Conservation (phyloP, 495 filamentous ascomycete genomes). For the Tuber calosporum region DNA sequence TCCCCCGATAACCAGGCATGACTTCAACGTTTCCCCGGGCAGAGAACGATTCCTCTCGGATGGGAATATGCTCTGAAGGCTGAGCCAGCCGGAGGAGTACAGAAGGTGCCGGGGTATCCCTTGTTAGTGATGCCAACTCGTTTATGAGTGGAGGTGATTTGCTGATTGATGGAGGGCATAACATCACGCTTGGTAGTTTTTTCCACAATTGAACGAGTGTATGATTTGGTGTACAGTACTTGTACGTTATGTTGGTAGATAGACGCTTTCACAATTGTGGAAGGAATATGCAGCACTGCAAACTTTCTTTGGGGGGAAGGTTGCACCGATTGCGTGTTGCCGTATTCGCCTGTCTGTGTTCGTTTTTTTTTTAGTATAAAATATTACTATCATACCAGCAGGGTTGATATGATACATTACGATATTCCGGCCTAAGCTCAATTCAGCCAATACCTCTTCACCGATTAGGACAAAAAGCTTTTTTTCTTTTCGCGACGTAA, state of each 20-base stretch:
- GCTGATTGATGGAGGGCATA: slow-evolving; percentile 74
- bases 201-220: neutral
- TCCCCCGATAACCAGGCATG: slow-evolving; percentile 60
- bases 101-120: slow-evolving; percentile 69
- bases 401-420: no score
- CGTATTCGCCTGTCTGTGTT: neutral
- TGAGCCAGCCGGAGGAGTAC: slow-evolving; percentile 60
- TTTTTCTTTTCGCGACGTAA: neutral
- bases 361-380: neutral
- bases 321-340: neutral
- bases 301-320: no score
- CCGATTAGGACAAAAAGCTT: neutral
- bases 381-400: no score
- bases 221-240: neutral
- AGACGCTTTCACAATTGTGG: neutral
- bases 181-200: slow-evolving; percentile 63
- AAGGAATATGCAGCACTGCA: neutral
- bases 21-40: slow-evolving; percentile 59
- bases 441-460: neutral
- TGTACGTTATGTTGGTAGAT: neutral
- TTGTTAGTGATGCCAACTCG: slow-evolving; percentile 75
- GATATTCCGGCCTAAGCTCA: neutral
- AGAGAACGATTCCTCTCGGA: slow-evolving; percentile 55
- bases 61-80: slow-evolving; percentile 62
- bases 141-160: slow-evolving; percentile 81